Evolutionary conservation across 345 rosid species (phyloP).

Genomic region (Syzygium jambos): DNA sequence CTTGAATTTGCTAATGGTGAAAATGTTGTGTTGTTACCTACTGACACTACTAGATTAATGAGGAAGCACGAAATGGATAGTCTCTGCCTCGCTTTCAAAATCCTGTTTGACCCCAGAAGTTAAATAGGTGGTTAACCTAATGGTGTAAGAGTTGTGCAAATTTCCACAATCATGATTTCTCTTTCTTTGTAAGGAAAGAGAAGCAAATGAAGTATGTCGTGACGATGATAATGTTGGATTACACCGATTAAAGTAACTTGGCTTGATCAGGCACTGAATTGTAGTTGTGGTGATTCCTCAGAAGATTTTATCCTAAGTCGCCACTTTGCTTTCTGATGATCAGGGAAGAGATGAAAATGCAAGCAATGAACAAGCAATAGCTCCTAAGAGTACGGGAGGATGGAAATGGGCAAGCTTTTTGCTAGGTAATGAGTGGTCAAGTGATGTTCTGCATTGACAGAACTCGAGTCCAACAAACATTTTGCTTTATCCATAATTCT

Average conservation of each 20-base stretch:
- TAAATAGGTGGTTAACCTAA: background rate
- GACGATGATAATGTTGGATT: background rate
- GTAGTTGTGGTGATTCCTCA: background rate
- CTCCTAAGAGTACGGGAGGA: constrained; percentile 15
- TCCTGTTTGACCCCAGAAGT: background rate
- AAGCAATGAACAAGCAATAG: constrained; percentile 3
- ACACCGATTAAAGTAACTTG: background rate
- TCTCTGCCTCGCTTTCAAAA: background rate
- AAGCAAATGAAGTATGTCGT: background rate
- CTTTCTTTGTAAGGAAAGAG: background rate
- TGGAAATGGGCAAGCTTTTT: constrained; percentile 38
- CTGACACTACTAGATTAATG: background rate
- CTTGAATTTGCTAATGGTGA: background rate
- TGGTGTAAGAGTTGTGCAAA: background rate
- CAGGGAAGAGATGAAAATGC: constrained; percentile 19
- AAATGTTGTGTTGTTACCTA: background rate
- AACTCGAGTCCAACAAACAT: background rate
- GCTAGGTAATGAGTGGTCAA: constrained; percentile 18
- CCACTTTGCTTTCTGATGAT: background rate
- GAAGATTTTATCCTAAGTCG: background rate
- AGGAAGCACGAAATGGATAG: background rate
- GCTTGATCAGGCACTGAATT: background rate
- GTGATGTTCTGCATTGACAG: background rate
- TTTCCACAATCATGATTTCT: background rate
- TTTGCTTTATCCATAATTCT: background rate